Base-by-base conservation (phyloP, 495 filamentous ascomycete species). In the Entonaema liquescens region DNA sequence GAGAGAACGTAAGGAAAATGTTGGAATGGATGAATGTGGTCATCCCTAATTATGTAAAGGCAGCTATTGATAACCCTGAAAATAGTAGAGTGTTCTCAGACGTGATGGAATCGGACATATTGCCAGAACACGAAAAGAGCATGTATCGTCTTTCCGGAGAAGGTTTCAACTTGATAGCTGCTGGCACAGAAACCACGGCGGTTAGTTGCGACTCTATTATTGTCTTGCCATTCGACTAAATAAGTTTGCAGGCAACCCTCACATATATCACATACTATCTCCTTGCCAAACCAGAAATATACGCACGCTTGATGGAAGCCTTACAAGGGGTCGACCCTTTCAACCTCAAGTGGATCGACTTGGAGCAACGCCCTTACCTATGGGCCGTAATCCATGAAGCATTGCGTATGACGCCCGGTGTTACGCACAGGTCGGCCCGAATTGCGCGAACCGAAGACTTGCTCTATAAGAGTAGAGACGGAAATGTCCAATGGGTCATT, bases 291-390 rank as follows among this genome's bases (percentile, higher is more conserved):
- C 79, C 79, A 0, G 21, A n/a, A 0, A 66, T 76, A 0, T 73
- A 79, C 28, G 17, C 38, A 7, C 65, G 74, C 19, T 70, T 82
- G 13, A 76, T 73, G 58, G 44, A 68, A 3, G 80, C 80, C 19
- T 54, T 82, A 3, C 15, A 42, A 19, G 61, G 65, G 0, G 64
- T 70, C 6, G 58, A 79, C 31, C 57, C 77, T 54, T 9, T 57
- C 1, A 19, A 73, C 9, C 38, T 65, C 3, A 58, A 73, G 13
- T 76, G 76, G 72, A 47, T 65, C 0, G 64, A 70, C 9, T 71
- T 83, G 6, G 76, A 81, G 53, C 69, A 83, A 60, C 80, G 84
- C 0, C 83, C 85, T 1, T 87, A 85, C 65, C 68, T 84, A n/a
- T 77, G 73, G 40, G 84, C 77, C 0, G 74, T 82, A 8, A 73